Base-by-base conservation (phyloP, 1,284 basidiomycete species). In the Rhodotorula sp. region DNA sequence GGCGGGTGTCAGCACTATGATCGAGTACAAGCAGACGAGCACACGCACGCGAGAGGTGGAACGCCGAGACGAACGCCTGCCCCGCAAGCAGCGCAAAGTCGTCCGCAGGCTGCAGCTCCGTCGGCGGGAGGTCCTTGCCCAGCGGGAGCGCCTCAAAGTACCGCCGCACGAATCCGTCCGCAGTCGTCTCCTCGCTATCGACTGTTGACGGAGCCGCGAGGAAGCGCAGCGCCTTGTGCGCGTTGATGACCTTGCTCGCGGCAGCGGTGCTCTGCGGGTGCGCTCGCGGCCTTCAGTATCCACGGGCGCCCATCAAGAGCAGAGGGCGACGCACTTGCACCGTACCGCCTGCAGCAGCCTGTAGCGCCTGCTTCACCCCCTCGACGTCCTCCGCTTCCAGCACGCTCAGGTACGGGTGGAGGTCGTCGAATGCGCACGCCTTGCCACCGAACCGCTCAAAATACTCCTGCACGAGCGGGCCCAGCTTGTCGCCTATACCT, bases 91-190 rank as follows among this genome's bases (percentile, higher is more conserved):
- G 84, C 17, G 86, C 89, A 41, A 95, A 85, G 77, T 95, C 94
- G 78, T 96, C 94, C 4, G 88, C 90, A 27, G 90, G 91, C 78
- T 96, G 94, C 58, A 94, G 84, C 77, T 96, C 93, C 0, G 91
- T 91, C 8, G 85, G 81, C 2, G 89, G 86, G 32, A 94, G 84
- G 64, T 85, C 83, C 62, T 83, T 82, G 57, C 83, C 92, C 6
- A 92, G 83, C 27, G 85, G 82, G 25, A 94, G 85, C 15, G 85
- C 89, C 5, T 86, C 83, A 44, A 88, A 80, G 78, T 93, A 94
- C 60, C 86, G 84, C 69, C 84, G 81, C 17, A 85, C 80, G 79
- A 89, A 91, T 48, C 84, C 79, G 37, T 82, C 76, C 21, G 85
- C 87, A 27, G 86, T 84, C 15, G 80, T 78, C 7, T 80, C 79